Evolutionary conservation across 2,329 filamentous ascomycete genomes (phyloP), one percentile per base, ranked within the genome.

Genomic region (Talaromyces sp.): DNA sequence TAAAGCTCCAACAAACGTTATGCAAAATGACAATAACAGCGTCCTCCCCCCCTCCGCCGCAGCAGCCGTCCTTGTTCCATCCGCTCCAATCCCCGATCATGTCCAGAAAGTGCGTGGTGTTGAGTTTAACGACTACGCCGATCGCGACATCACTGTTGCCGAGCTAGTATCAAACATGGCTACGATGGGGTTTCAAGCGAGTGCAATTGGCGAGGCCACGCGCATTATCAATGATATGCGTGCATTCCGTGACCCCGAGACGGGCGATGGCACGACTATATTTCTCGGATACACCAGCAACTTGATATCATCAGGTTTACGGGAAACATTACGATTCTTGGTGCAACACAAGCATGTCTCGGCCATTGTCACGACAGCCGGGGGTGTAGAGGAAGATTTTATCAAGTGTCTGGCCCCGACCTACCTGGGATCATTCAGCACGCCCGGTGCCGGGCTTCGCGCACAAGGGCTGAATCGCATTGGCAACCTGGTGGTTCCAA

Each of bases 271-370:
- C 70, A 95, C 95, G 18, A 98, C 95, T 63, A 94, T 99, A 69
- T 98, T 99, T 77, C 86, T 99, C 8, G 95, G 95, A 61, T 99
- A 97, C 79, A 99, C 95, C 9, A 96, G 92, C 57, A 99, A 99
- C 75, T 84, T 99, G 69, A 97, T 99, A 71, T 98, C 95, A 0
- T 99, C 94, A 3, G 95, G 95, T 8, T 85, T 99, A 33, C 87
- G 95, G 59, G 93, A 96, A 67, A 93, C 93, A 40, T 82, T 99
- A 66, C 90, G 95, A 61, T 99, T 92, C 80, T 86, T 99, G 0
- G 93, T 96, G 52, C 86, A 98, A 79, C 92, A 99, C 79, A 89
- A 88, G 65, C 93, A 98, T 73, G 88, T 99, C 65, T 95, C 92
- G 0, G 90, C 89, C 67, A 91, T 99, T 70, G 95, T 99, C 64